Conservation (phyloP, 1,139 yeast species). For the Candida sp. region DNA sequence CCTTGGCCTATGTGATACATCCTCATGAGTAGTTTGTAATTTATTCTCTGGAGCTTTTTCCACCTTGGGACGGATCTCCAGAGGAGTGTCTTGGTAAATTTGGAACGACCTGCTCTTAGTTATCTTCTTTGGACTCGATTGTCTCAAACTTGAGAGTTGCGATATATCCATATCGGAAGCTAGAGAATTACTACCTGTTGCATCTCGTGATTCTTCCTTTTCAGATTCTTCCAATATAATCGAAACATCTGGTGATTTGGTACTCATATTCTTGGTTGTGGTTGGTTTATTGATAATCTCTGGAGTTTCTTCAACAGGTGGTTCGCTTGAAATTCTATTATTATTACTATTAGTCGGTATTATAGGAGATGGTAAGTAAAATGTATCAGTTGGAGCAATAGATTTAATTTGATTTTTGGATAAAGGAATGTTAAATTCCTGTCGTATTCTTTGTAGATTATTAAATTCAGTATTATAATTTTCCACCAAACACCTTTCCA, state of each 20-base stretch:
- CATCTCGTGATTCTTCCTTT: neutral
- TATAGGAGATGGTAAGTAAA: slow-evolving; percentile 2
- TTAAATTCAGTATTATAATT: slow-evolving; percentile 38
- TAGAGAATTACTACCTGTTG: neutral
- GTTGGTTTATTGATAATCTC: neutral
- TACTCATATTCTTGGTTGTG: neutral
- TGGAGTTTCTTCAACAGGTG: neutral
- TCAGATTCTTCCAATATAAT: slow-evolving; percentile 1
- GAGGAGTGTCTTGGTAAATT: neutral
- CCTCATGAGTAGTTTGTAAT: neutral
- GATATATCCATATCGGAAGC: slow-evolving; percentile 1
- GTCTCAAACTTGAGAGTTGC: neutral
- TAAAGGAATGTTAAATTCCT: neutral
- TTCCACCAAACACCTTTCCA: slow-evolving; percentile 38
- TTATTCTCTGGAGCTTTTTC: neutral
- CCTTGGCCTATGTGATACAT: neutral
- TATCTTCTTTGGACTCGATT: neutral
- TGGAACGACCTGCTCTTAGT: neutral
- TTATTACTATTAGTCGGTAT: neutral
- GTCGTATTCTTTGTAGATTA: neutral
- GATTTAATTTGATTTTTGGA: neutral
- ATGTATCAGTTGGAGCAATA: slow-evolving; percentile 5
- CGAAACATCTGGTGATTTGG: neutral
- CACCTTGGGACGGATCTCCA: neutral
- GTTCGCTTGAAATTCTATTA: neutral